Base-by-base conservation (phyloP, 441 rosid species). In the Populus hybrid region DNA sequence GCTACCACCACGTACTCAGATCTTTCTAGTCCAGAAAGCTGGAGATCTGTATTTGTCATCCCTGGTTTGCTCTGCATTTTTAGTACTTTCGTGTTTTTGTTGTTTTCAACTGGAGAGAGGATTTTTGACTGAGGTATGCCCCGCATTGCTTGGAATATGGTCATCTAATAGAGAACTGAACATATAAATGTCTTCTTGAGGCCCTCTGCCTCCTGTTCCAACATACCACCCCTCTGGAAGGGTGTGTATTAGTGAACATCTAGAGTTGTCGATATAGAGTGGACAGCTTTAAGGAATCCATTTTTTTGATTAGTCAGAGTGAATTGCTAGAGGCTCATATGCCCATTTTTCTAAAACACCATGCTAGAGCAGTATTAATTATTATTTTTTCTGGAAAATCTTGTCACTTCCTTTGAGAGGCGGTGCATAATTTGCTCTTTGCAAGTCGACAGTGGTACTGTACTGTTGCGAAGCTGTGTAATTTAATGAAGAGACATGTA, bases 21-120 rank as follows among this genome's bases (percentile, higher is more conserved):
- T 89, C 88, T 95, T 75, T 93, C 95, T 30, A 86, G 90, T 82
- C 95, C 98, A 20, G 99, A 90, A 85, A 93, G 97, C 87, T 93
- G 99, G 99, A 92, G 90, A 72, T 64, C 73, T 5, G 97, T 93
- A 78, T 95, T 95, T 85, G 80, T 86, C 83, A 93, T 93, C 30
- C 99, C 98, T 2, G 99, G 97, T 61, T 79, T 89, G 72, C 96
- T 95, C 57, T 92, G 96, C 85, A 83, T 94, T 82, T 84, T 90
- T 63, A 95, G 99, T 79, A 84, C 98, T 35, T 81, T 91, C 70
- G 80, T 89, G 78, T 95, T 95, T 83, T 70, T 95, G 81, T 57
- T 92, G 34, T 92, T 93, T 84, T 88, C 99, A 61, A 92, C 97
- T 0, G 97, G 99, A 77, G 98, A 95, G 84, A 92, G 96, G 83